Evolutionary conservation across 768 basidiomycete genomes (phyloP).

Genomic region (Pluteus cervinus): DNA sequence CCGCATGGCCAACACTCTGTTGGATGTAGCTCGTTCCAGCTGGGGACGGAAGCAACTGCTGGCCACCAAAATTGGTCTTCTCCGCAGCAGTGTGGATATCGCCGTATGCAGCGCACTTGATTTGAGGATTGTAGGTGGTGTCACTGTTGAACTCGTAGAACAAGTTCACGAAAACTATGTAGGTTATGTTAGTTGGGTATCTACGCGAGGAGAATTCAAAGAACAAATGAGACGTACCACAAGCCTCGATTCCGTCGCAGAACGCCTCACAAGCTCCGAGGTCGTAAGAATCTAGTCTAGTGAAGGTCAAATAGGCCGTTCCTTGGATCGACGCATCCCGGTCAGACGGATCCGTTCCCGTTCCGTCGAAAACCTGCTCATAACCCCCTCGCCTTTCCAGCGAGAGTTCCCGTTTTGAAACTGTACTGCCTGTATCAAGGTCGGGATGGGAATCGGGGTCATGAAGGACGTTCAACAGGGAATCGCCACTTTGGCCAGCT

Average conservation of each 20-base stretch:
- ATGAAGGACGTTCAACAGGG: no score
- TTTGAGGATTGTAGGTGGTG: constrained; percentile 30
- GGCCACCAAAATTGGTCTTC: constrained; percentile 39
- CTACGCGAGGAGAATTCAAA: no score
- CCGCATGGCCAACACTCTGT: constrained; percentile 34
- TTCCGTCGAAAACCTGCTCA: constrained; percentile 31
- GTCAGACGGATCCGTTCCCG: constrained; percentile 24
- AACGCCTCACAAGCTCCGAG: constrained; percentile 35
- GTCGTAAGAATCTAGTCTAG: constrained; percentile 37
- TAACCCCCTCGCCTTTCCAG: constrained; percentile 21
- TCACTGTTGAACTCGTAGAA: constrained; percentile 43
- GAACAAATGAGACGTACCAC: constrained; percentile 34
- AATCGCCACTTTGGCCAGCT: constrained; percentile 31
- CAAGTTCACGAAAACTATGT: constrained; percentile 43
- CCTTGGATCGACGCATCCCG: constrained; percentile 40
- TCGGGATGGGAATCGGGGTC: constrained; percentile 11
- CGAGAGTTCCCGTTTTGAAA: constrained; percentile 8
- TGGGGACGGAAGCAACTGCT: constrained; percentile 27
- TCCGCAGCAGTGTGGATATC: constrained; percentile 36
- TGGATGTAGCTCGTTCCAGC: constrained; percentile 34
- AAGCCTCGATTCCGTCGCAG: constrained; percentile 28
- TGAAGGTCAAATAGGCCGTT: constrained; percentile 41
- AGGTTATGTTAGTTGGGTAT: not conserved
- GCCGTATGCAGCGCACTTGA: constrained; percentile 41
- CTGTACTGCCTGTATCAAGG: constrained; percentile 11